Percentiles rank a stretch among this genome's conserved stretches.
Conservation (phyloP, 371 early-diverging fungal genomes). For the Mortierella polycephala region DNA sequence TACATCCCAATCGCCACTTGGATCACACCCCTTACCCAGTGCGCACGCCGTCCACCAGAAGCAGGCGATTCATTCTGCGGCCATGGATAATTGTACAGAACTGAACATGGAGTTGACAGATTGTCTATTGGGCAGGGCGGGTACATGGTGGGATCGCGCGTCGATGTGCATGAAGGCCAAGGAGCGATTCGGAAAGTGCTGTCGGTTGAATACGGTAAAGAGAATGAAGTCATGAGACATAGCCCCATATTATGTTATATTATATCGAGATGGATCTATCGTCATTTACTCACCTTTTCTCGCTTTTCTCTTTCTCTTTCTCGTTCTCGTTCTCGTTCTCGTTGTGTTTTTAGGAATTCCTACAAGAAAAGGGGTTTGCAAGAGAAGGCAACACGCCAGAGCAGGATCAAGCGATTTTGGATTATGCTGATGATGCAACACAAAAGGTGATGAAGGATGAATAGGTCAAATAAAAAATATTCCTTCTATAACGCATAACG, state of each 20-base stretch:
- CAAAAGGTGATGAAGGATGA: slow-evolving; percentile 41
- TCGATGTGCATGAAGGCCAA: slow-evolving; percentile 71
- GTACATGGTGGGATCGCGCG: slow-evolving; percentile 73
- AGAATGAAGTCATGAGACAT: neutral
- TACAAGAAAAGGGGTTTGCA: slow-evolving; percentile 34
- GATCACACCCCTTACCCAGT: slow-evolving; percentile 24
- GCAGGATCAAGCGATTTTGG: slow-evolving; percentile 36
- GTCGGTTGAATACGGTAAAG: slow-evolving; percentile 60
- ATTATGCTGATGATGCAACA: slow-evolving; percentile 35
- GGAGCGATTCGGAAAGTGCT: slow-evolving; percentile 64
- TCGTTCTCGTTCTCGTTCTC: neutral
- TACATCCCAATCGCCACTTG: neutral
- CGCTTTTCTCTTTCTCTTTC: neutral
- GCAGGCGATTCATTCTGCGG: slow-evolving; percentile 62
- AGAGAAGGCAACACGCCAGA: slow-evolving; percentile 43
- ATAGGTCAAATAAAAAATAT: too few relatives aligned
- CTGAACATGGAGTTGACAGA: slow-evolving; percentile 60
- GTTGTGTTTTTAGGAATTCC: slow-evolving; percentile 21
- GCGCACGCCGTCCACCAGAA: slow-evolving; percentile 54
- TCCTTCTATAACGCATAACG: too few relatives aligned
- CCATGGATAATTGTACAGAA: slow-evolving; percentile 67
- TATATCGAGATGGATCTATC: neutral
- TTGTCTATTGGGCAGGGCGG: slow-evolving; percentile 61
- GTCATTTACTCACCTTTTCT: neutral
- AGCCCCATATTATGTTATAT: too few relatives aligned